These are phyloP conservation scores for Scheffersomyces stipitis DNA, from an alignment of 805 yeast genomes.

Conservation along the genomic window DNA sequence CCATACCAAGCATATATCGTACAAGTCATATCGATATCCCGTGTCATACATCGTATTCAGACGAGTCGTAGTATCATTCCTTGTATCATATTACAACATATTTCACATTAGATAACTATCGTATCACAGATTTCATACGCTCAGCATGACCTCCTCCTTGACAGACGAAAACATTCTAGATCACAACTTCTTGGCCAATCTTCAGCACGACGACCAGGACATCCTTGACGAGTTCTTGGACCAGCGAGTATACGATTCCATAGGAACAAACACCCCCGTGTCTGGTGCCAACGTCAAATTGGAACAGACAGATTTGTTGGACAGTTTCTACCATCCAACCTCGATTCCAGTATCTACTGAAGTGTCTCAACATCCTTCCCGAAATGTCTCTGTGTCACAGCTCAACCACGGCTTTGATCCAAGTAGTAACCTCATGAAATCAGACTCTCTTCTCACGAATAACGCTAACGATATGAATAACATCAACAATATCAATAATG, in stretches of 20 bases:
- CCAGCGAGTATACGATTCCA: constrained; percentile 47
- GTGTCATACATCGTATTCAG: no score
- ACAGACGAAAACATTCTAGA: constrained; percentile 24
- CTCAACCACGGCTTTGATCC: neutral
- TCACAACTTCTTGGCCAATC: constrained; percentile 18
- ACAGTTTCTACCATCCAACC: constrained; percentile 11
- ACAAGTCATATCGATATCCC: no score
- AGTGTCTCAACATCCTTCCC: no score
- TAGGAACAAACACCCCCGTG: constrained; percentile 19
- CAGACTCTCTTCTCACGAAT: constrained; percentile 2
- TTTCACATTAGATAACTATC: no score
- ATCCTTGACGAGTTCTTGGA: constrained; percentile 58
- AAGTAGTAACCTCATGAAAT: neutral
- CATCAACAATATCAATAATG: constrained; percentile 15
- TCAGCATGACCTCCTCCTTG: constrained; percentile 17
- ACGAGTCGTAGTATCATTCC: no score
- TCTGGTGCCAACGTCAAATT: constrained; percentile 9
- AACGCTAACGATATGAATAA: constrained; percentile 20
- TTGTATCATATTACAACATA: no score
- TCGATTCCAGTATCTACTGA: no score
- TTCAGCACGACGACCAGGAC: constrained; percentile 41
- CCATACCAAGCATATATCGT: no score
- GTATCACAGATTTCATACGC: neutral
- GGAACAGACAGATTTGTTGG: constrained; percentile 14
- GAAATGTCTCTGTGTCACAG: neutral